Evolutionary conservation across 139 green algal species (phyloP).

Genomic region (Tetraselmis chui): DNA sequence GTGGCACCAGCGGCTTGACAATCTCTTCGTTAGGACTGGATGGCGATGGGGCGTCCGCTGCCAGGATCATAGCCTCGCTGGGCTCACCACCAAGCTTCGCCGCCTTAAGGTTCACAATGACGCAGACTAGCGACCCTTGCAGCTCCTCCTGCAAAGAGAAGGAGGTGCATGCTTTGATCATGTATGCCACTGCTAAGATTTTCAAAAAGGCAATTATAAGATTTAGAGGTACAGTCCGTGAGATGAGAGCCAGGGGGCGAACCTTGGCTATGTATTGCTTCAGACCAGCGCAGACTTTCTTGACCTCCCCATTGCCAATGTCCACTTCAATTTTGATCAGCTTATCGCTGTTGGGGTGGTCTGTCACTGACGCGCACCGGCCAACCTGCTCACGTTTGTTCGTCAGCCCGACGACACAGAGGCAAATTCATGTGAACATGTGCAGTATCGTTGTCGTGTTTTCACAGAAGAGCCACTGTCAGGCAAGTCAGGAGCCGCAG

Average conservation of each 20-base stretch:
- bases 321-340: conserved; percentile 32
- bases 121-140: conserved; percentile 22
- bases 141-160: conserved; percentile 17
- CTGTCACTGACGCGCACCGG: conserved; percentile 17
- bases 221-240: not conserved
- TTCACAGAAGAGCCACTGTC: not conserved
- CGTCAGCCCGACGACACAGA: not conserved
- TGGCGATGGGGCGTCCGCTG: conserved; percentile 20
- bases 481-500: too few species aligned
- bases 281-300: conserved; percentile 41
- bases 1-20: conserved; percentile 23
- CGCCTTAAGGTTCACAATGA: conserved; percentile 55
- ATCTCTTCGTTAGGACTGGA: not conserved
- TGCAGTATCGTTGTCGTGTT: not conserved
- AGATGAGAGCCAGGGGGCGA: too few species aligned
- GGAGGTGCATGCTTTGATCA: not conserved
- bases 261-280: conserved; percentile 26
- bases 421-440: not conserved
- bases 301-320: conserved; percentile 16
- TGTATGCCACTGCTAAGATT: not conserved
- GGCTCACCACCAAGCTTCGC: conserved; percentile 48
- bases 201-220: not conserved
- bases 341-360: conserved; percentile 33
- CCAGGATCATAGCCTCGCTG: conserved; percentile 54
- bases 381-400: too few species aligned